phyloP scores from a whole-genome alignment of 768 basidiomycete genomes.

The Artomyces pyxidatus region DNA sequence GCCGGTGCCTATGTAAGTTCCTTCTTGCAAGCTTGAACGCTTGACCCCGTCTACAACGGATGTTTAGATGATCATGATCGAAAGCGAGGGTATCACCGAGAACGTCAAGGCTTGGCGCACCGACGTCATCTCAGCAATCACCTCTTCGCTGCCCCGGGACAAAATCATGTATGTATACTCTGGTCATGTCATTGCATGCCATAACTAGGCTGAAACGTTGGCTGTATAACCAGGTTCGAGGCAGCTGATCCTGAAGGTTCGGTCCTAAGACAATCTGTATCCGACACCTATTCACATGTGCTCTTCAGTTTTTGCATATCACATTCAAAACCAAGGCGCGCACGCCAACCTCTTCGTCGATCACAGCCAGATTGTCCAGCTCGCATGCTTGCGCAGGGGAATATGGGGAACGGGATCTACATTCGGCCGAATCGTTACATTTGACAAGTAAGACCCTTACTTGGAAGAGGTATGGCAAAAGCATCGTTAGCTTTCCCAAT shows the following conservation, averaged over 20 bases:
- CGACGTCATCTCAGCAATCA: slow-evolving; percentile 35
- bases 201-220: neutral
- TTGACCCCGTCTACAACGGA: neutral
- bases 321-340: slow-evolving; percentile 36
- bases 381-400: slow-evolving; percentile 34
- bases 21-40: no score
- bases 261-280: neutral
- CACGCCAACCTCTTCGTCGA: slow-evolving; percentile 37
- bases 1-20: slow-evolving; percentile 27
- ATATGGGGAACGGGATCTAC: slow-evolving; percentile 39
- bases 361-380: slow-evolving; percentile 37
- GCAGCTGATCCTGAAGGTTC: slow-evolving; percentile 32
- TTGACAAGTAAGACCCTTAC: slow-evolving; percentile 16
- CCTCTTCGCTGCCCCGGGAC: slow-evolving; percentile 30
- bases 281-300: neutral
- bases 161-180: slow-evolving; percentile 29
- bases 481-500: no score
- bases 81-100: slow-evolving; percentile 40
- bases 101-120: slow-evolving; percentile 35
- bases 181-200: neutral
- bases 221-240: slow-evolving; percentile 26
- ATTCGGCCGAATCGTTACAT: slow-evolving; percentile 36
- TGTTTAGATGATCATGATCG: slow-evolving; percentile 37
- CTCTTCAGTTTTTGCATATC: slow-evolving; percentile 30
- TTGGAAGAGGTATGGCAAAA: no score